These are phyloP conservation scores for Scheffersomyces stipitis DNA, from an alignment of 805 yeast species.

Conservation along the genomic window DNA sequence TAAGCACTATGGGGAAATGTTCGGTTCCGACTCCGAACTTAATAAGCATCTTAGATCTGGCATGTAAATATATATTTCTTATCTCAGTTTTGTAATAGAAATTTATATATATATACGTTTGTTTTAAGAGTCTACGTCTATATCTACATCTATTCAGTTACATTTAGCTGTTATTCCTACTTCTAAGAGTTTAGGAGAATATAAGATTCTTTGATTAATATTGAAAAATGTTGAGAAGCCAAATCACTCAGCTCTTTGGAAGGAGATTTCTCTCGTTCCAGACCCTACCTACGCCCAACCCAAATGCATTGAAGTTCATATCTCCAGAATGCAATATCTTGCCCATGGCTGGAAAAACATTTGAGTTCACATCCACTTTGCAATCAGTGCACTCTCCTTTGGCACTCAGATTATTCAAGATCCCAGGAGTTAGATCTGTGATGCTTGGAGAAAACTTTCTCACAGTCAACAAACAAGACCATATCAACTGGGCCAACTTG, in stretches of 20 bases:
- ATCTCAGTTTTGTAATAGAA: too few species aligned
- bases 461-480: constrained; percentile 67
- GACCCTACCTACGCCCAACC: constrained; percentile 69
- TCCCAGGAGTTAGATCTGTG: constrained; percentile 65
- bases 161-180: too few species aligned
- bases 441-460: constrained; percentile 75
- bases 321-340: constrained; percentile 46
- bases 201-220: too few species aligned
- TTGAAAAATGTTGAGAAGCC: too few species aligned
- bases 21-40: neutral
- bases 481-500: constrained; percentile 56
- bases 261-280: constrained; percentile 34
- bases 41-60: too few species aligned
- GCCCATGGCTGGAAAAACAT: constrained; percentile 47
- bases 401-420: constrained; percentile 57
- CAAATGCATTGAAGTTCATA: constrained; percentile 69
- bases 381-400: constrained; percentile 63
- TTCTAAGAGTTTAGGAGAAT: too few species aligned
- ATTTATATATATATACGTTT: too few species aligned
- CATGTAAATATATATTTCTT: too few species aligned
- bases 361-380: constrained; percentile 53
- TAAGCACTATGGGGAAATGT: neutral
- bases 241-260: too few species aligned
- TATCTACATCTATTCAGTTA: too few species aligned
- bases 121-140: too few species aligned